phyloP scores from a whole-genome alignment of 1,284 basidiomycete genomes.

The Coniferiporia sulphurascens region DNA sequence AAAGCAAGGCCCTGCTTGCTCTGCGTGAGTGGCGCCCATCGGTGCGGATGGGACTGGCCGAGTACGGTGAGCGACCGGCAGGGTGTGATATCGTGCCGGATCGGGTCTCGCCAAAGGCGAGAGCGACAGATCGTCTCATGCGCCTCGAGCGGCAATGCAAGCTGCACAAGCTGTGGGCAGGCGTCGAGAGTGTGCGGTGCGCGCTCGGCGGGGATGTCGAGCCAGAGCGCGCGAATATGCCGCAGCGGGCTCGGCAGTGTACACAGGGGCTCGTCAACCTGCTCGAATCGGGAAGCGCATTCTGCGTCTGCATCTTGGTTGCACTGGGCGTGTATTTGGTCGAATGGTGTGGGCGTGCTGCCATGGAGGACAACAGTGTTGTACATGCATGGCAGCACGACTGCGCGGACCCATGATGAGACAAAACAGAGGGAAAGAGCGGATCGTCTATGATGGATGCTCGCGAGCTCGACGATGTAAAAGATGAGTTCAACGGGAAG shows the following conservation, averaged over 20 bases:
- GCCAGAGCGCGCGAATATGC: constrained; percentile 15
- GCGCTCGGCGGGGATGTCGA: constrained; percentile 12
- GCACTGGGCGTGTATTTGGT: background rate
- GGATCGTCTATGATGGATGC: constrained; percentile 1
- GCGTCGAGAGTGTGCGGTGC: constrained; percentile 14
- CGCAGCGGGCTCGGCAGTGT: constrained; percentile 6
- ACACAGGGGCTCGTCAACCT: background rate
- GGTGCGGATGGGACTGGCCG: constrained; percentile 18
- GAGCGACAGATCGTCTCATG: constrained; percentile 13
- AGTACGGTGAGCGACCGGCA: constrained; percentile 19
- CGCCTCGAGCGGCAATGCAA: constrained; percentile 15
- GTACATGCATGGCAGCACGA: constrained; percentile 14
- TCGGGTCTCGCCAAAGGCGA: background rate
- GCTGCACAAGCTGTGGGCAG: constrained; percentile 14
- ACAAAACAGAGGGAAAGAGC: constrained; percentile 18
- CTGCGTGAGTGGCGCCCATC: constrained; percentile 16
- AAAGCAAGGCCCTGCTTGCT: constrained; percentile 11
- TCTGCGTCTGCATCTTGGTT: background rate
- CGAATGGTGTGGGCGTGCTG: constrained; percentile 6
- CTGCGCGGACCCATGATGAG: constrained; percentile 16
- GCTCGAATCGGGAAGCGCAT: background rate
- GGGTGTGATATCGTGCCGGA: background rate
- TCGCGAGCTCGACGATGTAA: constrained; percentile 17
- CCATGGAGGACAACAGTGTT: constrained; percentile 14
- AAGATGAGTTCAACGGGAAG: constrained; percentile 19